Evolutionary conservation across 495 filamentous ascomycete genomes (phyloP), one percentile per base, ranked within the genome.

Genomic region (Penicillium roqueforti): DNA sequence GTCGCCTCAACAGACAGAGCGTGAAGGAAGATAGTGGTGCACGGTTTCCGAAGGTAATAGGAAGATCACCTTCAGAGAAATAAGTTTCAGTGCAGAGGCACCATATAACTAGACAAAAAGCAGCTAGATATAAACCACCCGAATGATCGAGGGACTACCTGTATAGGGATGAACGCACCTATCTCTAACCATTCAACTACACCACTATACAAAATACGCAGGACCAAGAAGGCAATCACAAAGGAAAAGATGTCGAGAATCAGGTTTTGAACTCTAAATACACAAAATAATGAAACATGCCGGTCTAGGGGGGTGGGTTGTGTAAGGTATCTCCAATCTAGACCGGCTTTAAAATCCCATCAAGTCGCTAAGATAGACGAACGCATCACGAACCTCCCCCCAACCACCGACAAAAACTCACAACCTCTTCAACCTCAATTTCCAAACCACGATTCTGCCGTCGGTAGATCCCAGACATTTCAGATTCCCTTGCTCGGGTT

Each of bases 231-330:
- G 22, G 49, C 47, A 54, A 53, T 54, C 41, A 55, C 50, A 61
- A 52, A 52, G 50, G 50, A 52, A 52, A 51, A 55, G 43, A 43
- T 42, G 40, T 52, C 50, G 50, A 52, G 50, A 52, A 52, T 52
- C 57, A 66, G 62, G 62, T 60, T 67, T 73, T 72, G 66, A 67
- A 68, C 69, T 69, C 68, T 75, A 75, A 71, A 72, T 75, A 75
- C 72, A 75, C 72, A 75, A 44, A 64, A 72, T 75, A 75, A 70
- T 75, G 65, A 71, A 72, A 75, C 72, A 75, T 65, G 69, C 59
- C 62, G 51, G 54, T 61, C 65, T 39, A 49, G 50, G 51, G 57
- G 29, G 28, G 57, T 10, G 28, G 59, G 53, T 62, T 60, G 50
- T 52, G 50, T 52, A 43, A 43, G 50, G 50, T 52, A 52, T 52